Evolutionary conservation across 2,329 filamentous ascomycete genomes (phyloP).

Genomic region (Fusarium sp.): DNA sequence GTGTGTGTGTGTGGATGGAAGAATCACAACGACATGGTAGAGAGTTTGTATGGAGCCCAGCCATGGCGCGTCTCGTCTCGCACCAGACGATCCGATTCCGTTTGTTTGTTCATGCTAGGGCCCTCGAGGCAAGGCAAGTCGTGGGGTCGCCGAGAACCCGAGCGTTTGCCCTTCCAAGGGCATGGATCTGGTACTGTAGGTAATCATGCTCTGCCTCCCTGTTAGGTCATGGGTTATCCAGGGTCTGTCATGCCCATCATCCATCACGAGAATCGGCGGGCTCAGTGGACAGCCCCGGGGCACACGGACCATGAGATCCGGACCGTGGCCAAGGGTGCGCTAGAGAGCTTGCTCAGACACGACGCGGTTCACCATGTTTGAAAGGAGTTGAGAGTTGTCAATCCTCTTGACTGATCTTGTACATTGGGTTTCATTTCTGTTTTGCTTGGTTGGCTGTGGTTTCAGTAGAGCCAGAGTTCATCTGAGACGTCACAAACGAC

Average conservation of each 20-base stretch:
- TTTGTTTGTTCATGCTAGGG: conserved; percentile 8
- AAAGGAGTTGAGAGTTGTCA: conserved; percentile 22
- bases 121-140: conserved; percentile 2
- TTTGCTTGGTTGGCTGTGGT: conserved; percentile 28
- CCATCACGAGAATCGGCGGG: conserved; percentile 32
- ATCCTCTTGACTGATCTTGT: conserved; percentile 14
- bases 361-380: conserved; percentile 30
- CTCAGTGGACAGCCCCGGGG: conserved; percentile 33
- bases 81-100: conserved; percentile 35
- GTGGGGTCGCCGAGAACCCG: conserved; percentile 37
- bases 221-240: conserved; percentile 21
- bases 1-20: conserved; percentile 22
- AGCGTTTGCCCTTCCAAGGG: conserved; percentile 10
- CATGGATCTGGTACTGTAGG: background rate
- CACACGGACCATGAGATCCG: conserved; percentile 37
- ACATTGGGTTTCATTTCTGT: conserved; percentile 39
- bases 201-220: conserved; percentile 8
- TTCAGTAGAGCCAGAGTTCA: conserved; percentile 7
- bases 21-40: conserved; percentile 18
- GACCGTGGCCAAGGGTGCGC: background rate
- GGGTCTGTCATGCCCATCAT: conserved; percentile 18
- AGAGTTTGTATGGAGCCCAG: conserved; percentile 30
- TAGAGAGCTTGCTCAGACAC: conserved; percentile 25
- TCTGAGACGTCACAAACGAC: conserved; percentile 31
- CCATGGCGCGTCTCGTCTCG: conserved; percentile 32